Evolutionary conservation across 2,329 filamentous ascomycete genomes (phyloP).

Genomic region (Myotisia sp.): DNA sequence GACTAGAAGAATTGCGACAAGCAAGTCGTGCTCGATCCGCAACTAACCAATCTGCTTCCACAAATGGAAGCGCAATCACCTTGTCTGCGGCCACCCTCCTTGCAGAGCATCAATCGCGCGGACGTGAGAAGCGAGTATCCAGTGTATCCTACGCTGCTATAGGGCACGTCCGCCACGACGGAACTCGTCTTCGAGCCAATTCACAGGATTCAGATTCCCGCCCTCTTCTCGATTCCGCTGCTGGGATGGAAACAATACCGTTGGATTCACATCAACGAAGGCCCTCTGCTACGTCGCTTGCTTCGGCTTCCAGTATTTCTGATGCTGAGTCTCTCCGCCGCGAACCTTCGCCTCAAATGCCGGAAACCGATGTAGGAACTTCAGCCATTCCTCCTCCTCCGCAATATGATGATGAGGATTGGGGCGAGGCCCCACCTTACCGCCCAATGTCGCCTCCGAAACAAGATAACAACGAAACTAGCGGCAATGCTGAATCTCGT

Average conservation of each 20-base stretch:
- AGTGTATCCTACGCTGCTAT: conserved; percentile 35
- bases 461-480: not conserved
- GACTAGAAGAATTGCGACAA: conserved; percentile 49
- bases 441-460: conserved; percentile 1
- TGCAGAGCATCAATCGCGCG: conserved; percentile 31
- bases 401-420: conserved; percentile 29
- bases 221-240: conserved; percentile 30
- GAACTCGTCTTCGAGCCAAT: conserved; percentile 33
- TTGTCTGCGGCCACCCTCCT: conserved; percentile 25
- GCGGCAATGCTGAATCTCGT: not conserved
- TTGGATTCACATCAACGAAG: conserved; percentile 18
- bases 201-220: conserved; percentile 35
- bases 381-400: conserved; percentile 26
- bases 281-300: conserved; percentile 23
- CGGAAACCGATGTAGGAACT: conserved; percentile 25
- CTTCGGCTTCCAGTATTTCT: conserved; percentile 20
- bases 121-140: conserved; percentile 32
- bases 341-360: too few relatives aligned
- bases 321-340: conserved; percentile 21
- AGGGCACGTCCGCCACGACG: conserved; percentile 36
- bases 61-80: conserved; percentile 25
- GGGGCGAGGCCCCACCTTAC: conserved; percentile 33
- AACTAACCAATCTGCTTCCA: conserved; percentile 20
- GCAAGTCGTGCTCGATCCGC: conserved; percentile 42
- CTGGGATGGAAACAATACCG: conserved; percentile 20